These are phyloP conservation scores for Penicillium vulpinum DNA, from an alignment of 2,329 filamentous ascomycete species.

Conservation along the genomic window DNA sequence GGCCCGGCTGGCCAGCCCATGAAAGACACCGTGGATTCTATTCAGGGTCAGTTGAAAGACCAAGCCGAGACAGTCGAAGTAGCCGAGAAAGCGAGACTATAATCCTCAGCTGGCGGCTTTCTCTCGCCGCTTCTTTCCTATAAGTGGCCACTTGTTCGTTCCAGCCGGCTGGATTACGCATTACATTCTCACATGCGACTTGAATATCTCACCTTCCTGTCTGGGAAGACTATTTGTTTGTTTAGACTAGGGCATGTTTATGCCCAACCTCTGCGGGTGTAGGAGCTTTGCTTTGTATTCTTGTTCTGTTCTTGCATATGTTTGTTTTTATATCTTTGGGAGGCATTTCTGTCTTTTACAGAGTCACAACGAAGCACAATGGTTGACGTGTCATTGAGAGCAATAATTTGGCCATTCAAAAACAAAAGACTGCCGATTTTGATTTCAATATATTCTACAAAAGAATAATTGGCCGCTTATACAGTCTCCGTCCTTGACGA, in stretches of 20 bases:
- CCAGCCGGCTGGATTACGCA: slow-evolving; percentile 1
- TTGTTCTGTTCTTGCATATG: slow-evolving; percentile 11
- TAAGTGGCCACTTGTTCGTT: neutral
- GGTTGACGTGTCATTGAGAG: slow-evolving; percentile 17
- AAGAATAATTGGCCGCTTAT: neutral
- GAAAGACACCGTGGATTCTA: slow-evolving; percentile 16
- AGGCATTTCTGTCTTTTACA: slow-evolving; percentile 5
- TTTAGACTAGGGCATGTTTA: neutral
- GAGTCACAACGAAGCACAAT: slow-evolving; percentile 16
- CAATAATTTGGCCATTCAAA: slow-evolving; percentile 8
- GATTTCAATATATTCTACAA: neutral
- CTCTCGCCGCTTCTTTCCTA: neutral
- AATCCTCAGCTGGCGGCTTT: neutral
- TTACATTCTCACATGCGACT: neutral
- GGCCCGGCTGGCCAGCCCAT: slow-evolving; percentile 23
- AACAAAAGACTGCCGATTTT: neutral
- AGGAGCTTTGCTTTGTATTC: neutral
- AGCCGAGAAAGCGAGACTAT: neutral
- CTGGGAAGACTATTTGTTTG: neutral
- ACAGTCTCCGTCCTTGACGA: neutral
- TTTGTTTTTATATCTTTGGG: slow-evolving; percentile 9
- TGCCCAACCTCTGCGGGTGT: neutral
- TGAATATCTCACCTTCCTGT: neutral
- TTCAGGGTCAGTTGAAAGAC: neutral
- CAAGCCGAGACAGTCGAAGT: neutral